Evolutionary conservation across 192 early-diverging fungal genomes (phyloP).

Genomic region (Entomortierella parvispora): DNA sequence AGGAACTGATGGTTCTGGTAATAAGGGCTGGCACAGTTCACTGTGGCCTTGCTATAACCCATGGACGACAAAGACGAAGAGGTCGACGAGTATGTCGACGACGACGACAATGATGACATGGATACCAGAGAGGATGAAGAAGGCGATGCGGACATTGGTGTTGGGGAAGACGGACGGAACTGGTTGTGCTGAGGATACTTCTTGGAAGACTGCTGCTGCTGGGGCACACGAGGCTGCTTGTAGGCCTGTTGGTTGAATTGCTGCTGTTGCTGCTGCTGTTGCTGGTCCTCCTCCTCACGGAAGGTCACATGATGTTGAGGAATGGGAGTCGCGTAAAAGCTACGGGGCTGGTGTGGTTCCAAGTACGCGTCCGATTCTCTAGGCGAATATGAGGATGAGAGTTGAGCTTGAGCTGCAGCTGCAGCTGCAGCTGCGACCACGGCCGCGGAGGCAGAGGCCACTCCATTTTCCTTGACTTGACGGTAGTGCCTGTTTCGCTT

Average conservation of each 20-base stretch:
- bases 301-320: constrained; percentile 9
- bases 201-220: constrained; percentile 1
- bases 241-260: constrained; percentile 25
- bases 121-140: background rate
- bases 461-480: background rate
- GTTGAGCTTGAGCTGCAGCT: no score
- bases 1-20: constrained; percentile 36
- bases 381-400: background rate
- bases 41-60: background rate
- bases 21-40: constrained; percentile 25
- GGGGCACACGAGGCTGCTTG: constrained; percentile 23
- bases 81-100: background rate
- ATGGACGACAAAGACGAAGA: no score
- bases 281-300: constrained; percentile 12
- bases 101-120: background rate
- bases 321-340: background rate
- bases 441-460: background rate
- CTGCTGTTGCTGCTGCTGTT: background rate
- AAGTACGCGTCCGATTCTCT: constrained; percentile 9
- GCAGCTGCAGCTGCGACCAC: background rate
- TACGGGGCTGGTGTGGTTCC: constrained; percentile 9
- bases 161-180: background rate
- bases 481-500: background rate
- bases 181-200: constrained; percentile 2
- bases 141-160: background rate